phyloP scores from a whole-genome alignment of 2,329 filamentous ascomycete species.

The Colletotrichum sp. region DNA sequence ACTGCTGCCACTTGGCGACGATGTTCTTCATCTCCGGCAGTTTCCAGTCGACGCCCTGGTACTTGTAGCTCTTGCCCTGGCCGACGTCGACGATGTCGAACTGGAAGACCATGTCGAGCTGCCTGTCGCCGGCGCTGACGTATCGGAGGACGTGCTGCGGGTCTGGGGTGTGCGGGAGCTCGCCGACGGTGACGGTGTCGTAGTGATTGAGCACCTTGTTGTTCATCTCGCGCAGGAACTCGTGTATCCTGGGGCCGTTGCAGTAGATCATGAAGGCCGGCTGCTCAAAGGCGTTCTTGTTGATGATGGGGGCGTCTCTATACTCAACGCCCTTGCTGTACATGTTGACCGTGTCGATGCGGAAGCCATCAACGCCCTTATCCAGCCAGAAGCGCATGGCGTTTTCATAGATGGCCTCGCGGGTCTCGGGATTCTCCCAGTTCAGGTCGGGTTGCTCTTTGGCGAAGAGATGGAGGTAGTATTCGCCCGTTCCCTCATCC shows the following conservation, averaged over 20 bases:
- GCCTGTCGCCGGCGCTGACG: constrained; percentile 60
- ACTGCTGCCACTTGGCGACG: constrained; percentile 53
- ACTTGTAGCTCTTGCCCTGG: constrained; percentile 54
- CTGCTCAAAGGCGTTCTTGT: constrained; percentile 52
- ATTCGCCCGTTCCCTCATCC: constrained; percentile 75
- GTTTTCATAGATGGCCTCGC: constrained; percentile 72
- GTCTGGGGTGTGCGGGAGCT: constrained; percentile 69
- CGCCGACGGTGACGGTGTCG: constrained; percentile 73
- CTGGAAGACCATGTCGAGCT: constrained; percentile 75
- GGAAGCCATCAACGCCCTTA: constrained; percentile 74
- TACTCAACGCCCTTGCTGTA: constrained; percentile 68
- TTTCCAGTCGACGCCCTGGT: constrained; percentile 51
- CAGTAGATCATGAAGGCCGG: constrained; percentile 63
- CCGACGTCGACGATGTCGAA: constrained; percentile 70
- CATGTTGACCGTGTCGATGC: constrained; percentile 78
- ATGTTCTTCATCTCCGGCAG: constrained; percentile 54
- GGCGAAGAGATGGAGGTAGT: constrained; percentile 79
- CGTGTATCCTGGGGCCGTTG: constrained; percentile 73
- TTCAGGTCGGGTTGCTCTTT: constrained; percentile 84
- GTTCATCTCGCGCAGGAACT: constrained; percentile 72
- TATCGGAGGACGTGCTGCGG: constrained; percentile 62
- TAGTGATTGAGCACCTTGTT: constrained; percentile 60
- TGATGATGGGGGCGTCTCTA: constrained; percentile 61
- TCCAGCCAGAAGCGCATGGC: constrained; percentile 83
- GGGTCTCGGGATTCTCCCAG: constrained; percentile 75